Evolutionary conservation across 176 grass and related monocot genomes (phyloP), one percentile per base, ranked within the genome.

Genomic region (Musa troglodytarum): DNA sequence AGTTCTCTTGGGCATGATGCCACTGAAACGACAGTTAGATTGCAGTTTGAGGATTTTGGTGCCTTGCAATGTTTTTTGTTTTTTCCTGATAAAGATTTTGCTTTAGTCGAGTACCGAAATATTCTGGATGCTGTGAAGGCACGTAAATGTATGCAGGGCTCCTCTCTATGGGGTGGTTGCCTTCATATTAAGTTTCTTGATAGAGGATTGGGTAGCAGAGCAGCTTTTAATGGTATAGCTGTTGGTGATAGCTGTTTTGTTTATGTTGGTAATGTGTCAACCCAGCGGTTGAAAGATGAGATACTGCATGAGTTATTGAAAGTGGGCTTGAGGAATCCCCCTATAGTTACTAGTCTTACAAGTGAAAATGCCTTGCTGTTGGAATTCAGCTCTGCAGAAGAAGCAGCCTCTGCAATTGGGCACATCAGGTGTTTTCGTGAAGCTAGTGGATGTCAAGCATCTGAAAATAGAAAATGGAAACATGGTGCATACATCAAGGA

Each of bases 131-230:
- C 92, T 74, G 83, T 92, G 75, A 82, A 69, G 76, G 92, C 92
- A 83, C 88, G 77, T 78, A 67, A 77, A 79, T 86, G 79, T 79
- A 89, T 96, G 92, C 92, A 89, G 65, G 89, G 89, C 72, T 96
- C 89, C 68, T 83, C 89, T 72, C 79, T 87, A 25, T 96, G 88
- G 86, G 86, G 89, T 12, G 87, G 92, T 74, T 79, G 24, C 73
- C 84, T 96, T 73, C 85, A 86, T 71, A 83, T 96, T 81, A 96
- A 82, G 63, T 96, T 87, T 83, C 83, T 96, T 65, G 92, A 96
- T 55, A 85, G 77, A 62, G 89, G 90, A 73, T 74, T 96, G 69
- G 92, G 92, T 23, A 85, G 82, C 69, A 85, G 51, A 75, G 89
- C 83, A 77, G 82, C 79, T 89, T 70, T 81, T 83, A 78, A 80